phyloP scores from a whole-genome alignment of 768 basidiomycete species.

The Lactifluus rugatus region DNA sequence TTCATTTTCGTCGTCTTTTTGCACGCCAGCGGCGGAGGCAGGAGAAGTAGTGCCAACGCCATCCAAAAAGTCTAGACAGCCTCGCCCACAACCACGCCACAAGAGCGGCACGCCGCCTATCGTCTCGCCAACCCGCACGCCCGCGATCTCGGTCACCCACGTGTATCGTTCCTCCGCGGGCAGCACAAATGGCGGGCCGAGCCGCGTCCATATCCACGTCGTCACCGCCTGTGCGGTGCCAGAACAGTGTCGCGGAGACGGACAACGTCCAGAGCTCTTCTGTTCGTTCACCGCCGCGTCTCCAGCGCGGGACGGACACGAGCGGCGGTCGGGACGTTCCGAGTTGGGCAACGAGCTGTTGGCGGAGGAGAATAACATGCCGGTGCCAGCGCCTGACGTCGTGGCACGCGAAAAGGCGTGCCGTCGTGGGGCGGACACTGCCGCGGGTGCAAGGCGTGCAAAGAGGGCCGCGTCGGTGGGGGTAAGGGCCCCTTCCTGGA shows the following conservation, averaged over 20 bases:
- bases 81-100: slow-evolving; percentile 18
- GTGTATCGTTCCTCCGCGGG: slow-evolving; percentile 16
- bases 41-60: neutral
- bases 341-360: neutral
- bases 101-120: slow-evolving; percentile 18
- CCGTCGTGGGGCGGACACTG: slow-evolving; percentile 9
- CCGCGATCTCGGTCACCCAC: slow-evolving; percentile 16
- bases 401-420: slow-evolving; percentile 14
- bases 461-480: slow-evolving; percentile 6
- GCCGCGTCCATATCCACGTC: slow-evolving; percentile 5
- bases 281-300: neutral
- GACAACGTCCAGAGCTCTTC: slow-evolving; percentile 14
- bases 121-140: slow-evolving; percentile 12
- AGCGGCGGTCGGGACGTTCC: neutral
- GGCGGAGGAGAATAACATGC: neutral
- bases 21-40: neutral
- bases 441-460: slow-evolving; percentile 6
- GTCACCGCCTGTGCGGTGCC: neutral
- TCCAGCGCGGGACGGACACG: neutral
- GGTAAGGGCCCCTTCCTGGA: slow-evolving; percentile 13
- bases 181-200: slow-evolving; percentile 14
- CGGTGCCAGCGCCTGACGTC: slow-evolving; percentile 6
- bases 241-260: slow-evolving; percentile 7
- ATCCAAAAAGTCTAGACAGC: slow-evolving; percentile 15
- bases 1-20: neutral